Percentiles rank a stretch among this genome's conserved stretches.
Conservation (phyloP, 1,139 yeast species). For the Debaryomycetaceae sp. region DNA sequence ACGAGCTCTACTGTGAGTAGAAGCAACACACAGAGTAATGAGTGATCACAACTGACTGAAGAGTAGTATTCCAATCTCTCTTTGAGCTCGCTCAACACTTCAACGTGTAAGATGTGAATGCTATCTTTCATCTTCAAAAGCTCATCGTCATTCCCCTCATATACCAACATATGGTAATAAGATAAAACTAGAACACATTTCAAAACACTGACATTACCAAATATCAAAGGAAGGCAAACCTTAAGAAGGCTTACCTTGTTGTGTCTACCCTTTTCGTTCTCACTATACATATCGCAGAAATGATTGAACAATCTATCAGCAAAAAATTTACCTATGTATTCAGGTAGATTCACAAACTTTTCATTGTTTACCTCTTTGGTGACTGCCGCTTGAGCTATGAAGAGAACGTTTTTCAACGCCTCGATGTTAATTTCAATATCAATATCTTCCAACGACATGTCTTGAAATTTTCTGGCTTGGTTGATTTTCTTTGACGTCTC, state of each 20-base stretch:
- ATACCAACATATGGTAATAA: conserved; percentile 1
- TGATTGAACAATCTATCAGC: conserved; percentile 1
- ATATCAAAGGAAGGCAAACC: conserved; percentile 2
- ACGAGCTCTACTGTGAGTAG: conserved; percentile 1
- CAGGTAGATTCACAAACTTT: conserved; percentile 2
- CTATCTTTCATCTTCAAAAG: background rate
- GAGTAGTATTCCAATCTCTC: conserved; percentile 2
- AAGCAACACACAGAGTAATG: conserved; percentile 2
- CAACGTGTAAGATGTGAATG: conserved; percentile 1
- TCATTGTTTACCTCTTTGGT: background rate
- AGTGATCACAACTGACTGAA: conserved; percentile 3
- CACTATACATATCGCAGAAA: conserved; percentile 1
- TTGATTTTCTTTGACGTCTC: background rate
- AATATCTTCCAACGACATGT: conserved; percentile 1
- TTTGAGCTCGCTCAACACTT: conserved; percentile 1
- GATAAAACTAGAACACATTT: conserved; percentile 1
- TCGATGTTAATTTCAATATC: conserved; percentile 1
- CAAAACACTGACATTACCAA: conserved; percentile 2
- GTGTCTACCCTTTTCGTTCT: background rate
- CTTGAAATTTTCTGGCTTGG: background rate
- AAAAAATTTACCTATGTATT: conserved; percentile 1
- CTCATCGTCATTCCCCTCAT: background rate
- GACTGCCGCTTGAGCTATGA: conserved; percentile 2
- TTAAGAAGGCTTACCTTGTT: conserved; percentile 1
- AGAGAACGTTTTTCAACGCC: conserved; percentile 1